Conservation (phyloP, 257 asterid species). For the Plantago major region DNA sequence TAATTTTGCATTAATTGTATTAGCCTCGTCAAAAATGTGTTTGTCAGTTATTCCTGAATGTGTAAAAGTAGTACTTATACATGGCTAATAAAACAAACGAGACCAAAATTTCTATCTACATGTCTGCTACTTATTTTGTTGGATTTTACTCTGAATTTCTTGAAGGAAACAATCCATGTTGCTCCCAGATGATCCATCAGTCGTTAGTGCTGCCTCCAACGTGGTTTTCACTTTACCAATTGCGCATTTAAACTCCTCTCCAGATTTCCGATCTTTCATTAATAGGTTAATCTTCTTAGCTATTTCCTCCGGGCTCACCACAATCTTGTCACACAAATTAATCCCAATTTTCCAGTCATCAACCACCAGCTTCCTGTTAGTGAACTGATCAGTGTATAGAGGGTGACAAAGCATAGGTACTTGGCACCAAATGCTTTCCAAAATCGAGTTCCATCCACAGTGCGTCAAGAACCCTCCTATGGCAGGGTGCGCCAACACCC, state of each 20-base stretch:
- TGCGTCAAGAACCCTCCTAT: constrained; percentile 42
- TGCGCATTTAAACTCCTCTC: constrained; percentile 21
- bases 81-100: too few species aligned
- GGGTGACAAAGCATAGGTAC: constrained; percentile 46
- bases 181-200: constrained; percentile 35
- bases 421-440: constrained; percentile 39
- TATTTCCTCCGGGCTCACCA: constrained; percentile 22
- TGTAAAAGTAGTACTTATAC: too few species aligned
- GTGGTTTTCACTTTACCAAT: constrained; percentile 26
- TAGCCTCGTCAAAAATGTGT: too few species aligned
- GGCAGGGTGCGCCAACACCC: constrained; percentile 28
- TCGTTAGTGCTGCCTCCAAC: constrained; percentile 23
- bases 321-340: constrained; percentile 30
- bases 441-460: constrained; percentile 45
- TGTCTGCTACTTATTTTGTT: constrained; percentile 4
- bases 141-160: constrained; percentile 21
- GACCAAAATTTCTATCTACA: background rate
- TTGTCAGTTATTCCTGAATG: too few species aligned
- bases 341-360: constrained; percentile 46
- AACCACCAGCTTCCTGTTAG: constrained; percentile 37
- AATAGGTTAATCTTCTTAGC: constrained; percentile 26
- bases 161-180: constrained; percentile 31
- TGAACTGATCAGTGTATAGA: constrained; percentile 44
- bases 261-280: constrained; percentile 21
- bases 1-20: too few species aligned